phyloP scores from a whole-genome alignment of 257 asterid species.

The Solanum virginianum region DNA sequence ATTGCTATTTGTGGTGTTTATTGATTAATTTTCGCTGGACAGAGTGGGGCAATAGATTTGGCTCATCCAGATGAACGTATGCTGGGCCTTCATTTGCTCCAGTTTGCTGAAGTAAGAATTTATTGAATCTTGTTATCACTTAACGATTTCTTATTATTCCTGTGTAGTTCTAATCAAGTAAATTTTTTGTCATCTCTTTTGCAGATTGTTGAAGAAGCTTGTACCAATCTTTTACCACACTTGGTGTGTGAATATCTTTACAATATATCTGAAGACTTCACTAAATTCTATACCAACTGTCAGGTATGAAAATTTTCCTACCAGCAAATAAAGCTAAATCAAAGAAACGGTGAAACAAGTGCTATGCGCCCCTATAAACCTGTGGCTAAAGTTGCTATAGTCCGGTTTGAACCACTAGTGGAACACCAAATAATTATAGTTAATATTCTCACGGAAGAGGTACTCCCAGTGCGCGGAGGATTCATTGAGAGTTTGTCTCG shows the following conservation, averaged over 20 bases:
- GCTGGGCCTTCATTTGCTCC: constrained; percentile 80
- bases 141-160: neutral
- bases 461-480: neutral
- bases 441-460: neutral
- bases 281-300: constrained; percentile 74
- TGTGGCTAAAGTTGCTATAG: neutral
- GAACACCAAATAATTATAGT: neutral
- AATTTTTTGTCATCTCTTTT: neutral
- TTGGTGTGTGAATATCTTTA: constrained; percentile 71
- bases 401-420: neutral
- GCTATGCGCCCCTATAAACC: neutral
- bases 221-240: constrained; percentile 58
- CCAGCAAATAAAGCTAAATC: neutral
- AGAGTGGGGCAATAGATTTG: constrained; percentile 53
- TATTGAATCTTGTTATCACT: neutral
- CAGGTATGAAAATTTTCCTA: constrained; percentile 37
- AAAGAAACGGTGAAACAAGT: neutral
- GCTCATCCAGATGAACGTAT: constrained; percentile 74
- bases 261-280: constrained; percentile 79
- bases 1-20: neutral
- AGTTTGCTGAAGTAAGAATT: constrained; percentile 64
- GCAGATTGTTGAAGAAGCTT: constrained; percentile 78
- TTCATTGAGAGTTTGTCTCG: neutral
- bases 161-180: neutral
- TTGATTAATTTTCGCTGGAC: constrained; percentile 13